Evolutionary conservation across 2,329 filamentous ascomycete species (phyloP), one percentile per base, ranked within the genome.

Genomic region (Bipolaris sorokiniana): DNA sequence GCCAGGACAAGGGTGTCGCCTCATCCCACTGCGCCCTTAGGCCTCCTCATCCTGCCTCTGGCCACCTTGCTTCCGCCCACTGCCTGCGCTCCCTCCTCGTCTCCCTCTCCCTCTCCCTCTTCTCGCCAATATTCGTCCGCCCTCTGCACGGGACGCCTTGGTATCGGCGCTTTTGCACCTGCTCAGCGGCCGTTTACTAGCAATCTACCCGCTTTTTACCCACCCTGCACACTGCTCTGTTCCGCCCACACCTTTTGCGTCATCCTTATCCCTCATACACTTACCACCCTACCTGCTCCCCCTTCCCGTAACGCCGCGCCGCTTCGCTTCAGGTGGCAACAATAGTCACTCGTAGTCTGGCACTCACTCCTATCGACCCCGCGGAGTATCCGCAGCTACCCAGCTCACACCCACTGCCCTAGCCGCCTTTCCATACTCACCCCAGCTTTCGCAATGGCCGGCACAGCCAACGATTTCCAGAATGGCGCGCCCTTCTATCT

Each of bases 401-500:
- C 49, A 47, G 41, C 36, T 37, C 33, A 47, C 33, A 47, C 18
- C 28, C 28, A 33, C 23, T 31, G 9, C 56, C 23, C 23, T 44
- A 28, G 9, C 50, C 23, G 36, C 37, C 26, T 26, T 31, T 16
- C 23, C 11, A 37, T 31, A 38, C 22, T n/a, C 28, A 5, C 51
- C 6, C 31, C 5, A 37, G 33, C 48, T 40, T 28, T 61, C 64
- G 63, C 64, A 37, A 77, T 77, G 75, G 74, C 75, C 51, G 74
- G 74, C 53, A 70, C 73, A 47, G 61, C 67, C 59, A 76, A 75
- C 70, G 70, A 76, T 57, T 75, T 74, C 63, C 73, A 74, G 63
- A 77, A 75, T 65, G 75, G 75, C 37, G 72, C 76, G 44, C 74
- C 72, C 31, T 76, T 74, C 61, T 80, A 81, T 58, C 79, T 82